Conservation (phyloP, 192 early-diverging fungal genomes). For the Backusella mclennaniae region DNA sequence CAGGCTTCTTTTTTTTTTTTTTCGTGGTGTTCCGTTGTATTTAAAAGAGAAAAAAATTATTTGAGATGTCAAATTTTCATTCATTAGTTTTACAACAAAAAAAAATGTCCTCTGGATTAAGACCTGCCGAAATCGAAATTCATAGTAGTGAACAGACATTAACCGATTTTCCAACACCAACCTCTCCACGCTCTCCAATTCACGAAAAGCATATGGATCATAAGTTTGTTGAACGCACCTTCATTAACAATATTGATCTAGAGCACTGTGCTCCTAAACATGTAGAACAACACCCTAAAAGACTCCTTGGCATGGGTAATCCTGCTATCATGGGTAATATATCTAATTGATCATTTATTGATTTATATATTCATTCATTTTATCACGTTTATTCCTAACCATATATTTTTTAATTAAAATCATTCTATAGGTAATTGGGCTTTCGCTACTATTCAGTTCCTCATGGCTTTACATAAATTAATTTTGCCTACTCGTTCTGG, state of each 20-base stretch:
- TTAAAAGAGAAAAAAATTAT: not conserved
- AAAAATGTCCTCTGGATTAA: not conserved
- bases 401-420: not conserved
- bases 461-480: conserved; percentile 22
- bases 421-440: conserved; percentile 16
- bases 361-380: not conserved
- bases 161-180: not conserved
- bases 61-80: conserved; percentile 1
- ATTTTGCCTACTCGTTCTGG: conserved; percentile 21
- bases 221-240: not conserved
- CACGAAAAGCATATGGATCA: not conserved
- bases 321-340: conserved; percentile 4
- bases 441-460: conserved; percentile 20
- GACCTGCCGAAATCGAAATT: not conserved
- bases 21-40: not conserved
- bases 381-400: not conserved
- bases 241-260: not conserved
- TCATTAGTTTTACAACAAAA: conserved; percentile 5
- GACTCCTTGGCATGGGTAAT: not conserved
- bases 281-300: not conserved
- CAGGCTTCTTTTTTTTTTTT: not conserved
- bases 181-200: not conserved
- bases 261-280: not conserved
- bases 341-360: not conserved
- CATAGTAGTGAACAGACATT: conserved; percentile 1